Evolutionary conservation across 202 grass and related monocot genomes (phyloP), one percentile per base, ranked within the genome.

Genomic region (Schoenoplectus tabernaemontani): DNA sequence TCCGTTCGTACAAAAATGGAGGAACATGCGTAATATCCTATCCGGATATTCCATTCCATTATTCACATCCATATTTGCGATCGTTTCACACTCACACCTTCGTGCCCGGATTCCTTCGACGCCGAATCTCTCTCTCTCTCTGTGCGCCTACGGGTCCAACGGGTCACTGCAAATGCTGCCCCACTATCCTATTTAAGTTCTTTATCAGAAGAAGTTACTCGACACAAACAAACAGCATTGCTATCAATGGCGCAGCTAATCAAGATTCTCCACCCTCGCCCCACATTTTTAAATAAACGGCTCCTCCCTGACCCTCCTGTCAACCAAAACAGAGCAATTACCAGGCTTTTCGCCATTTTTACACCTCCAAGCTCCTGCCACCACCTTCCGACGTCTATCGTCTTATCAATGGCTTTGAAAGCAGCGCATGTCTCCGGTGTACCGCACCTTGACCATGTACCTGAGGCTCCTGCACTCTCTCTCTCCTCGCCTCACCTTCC

Each of bases 351-450:
- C 51, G 16, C 74, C 75, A 60, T 78, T 60, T 56, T 60, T 78
- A 15, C 33, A 33, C 78, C 64, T 57, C 64, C 44, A 19, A 58
- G 50, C 66, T 75, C 41, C 47, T 63, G 0, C 38, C 68, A 41
- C 10, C 24, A 1, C 24, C 22, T 51, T 38, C 57, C 30, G 26
- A 15, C 26, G n/a, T n/a, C 16, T 22, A 38, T 54, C 50, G 2
- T 11, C 4, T 23, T 7, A 33, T 12, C 71, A 61, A 91, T 93
- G 90, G 84, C 90, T 5, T 83, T 93, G 63, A 97, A 91, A 69
- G 93, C 93, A 19, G 89, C 82, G 22, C 87, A 90, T 81, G 88
- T 87, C 83, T 81, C 93, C 76, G 81, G 87, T 63, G 85, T 97
- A 22, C 90, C 87, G 0, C 57, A 20, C 6, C 78, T 89, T 7